Evolutionary conservation across 169 alveolate species (phyloP), one percentile per base, ranked within the genome.

Genomic region (Plasmodium malariae): DNA sequence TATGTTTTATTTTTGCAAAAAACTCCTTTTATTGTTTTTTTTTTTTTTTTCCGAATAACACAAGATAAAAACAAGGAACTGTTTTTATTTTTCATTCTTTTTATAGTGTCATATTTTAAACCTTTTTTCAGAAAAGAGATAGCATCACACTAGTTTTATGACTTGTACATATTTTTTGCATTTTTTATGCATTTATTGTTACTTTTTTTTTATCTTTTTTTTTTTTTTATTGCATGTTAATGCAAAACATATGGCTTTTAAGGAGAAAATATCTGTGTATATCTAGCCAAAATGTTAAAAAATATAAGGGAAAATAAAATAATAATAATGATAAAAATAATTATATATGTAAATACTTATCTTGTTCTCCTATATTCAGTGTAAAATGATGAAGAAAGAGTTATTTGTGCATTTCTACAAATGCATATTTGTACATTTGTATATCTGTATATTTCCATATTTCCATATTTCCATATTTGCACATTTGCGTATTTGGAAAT

Each of bases 251-350:
- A n/a, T n/a, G n/a, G n/a, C n/a, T 40, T 6, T 9, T 9, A 40
- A n/a, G 0, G 12, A 37, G 60, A 67, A 37, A 67, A n/a, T 67
- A 36, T 37, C 74, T 67, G 60, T 67, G 21, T 67, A 32, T 30
- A 12, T 30, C 60, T n/a, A 67, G 74, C 74, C 59, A 67, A 67
- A 67, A 67, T 67, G 43, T 26, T 34, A 6, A 67, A n/a, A 67
- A 17, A 30, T 19, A 67, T n/a, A n/a, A n/a, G n/a, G n/a, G 17
- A 67, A 37, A 37, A 67, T 12, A 40, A 12, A 67, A 36, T 67
- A 32, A 67, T 12, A 36, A 30, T 67, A 36, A 67, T n/a, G n/a
- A n/a, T n/a, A n/a, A n/a, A n/a, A n/a, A n/a, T n/a, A n/a, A n/a
- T n/a, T n/a, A n/a, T n/a, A n/a, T n/a, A n/a, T n/a, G n/a, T n/a